A percentile compares a stretch with the other conserved stretches of the same genome.
Conservation (phyloP, 176 grass and related monocot genomes). For the Otatea glauca region DNA sequence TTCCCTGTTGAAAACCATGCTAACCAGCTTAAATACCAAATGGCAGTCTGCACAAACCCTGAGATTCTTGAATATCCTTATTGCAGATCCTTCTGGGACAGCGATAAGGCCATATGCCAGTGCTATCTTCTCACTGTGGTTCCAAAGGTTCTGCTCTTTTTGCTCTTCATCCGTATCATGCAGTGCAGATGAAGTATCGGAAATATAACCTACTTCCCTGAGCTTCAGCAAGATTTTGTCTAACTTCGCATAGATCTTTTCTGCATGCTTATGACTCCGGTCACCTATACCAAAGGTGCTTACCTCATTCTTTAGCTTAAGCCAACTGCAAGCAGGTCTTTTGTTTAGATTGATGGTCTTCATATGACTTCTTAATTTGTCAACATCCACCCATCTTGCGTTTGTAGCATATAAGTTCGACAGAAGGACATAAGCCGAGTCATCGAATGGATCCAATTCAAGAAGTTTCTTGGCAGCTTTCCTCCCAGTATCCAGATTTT, state of each 20-base stretch:
- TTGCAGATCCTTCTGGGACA: constrained; percentile 52
- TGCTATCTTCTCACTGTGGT: constrained; percentile 83
- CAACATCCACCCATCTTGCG: constrained; percentile 77
- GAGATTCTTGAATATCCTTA: constrained; percentile 91
- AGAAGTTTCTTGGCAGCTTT: constrained; percentile 72
- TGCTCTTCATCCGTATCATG: constrained; percentile 94
- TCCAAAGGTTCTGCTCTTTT: constrained; percentile 87
- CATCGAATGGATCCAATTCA: constrained; percentile 80
- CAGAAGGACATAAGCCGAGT: constrained; percentile 91
- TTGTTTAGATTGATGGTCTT: constrained; percentile 90
- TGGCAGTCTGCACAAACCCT: constrained; percentile 87
- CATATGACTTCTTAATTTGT: constrained; percentile 79
- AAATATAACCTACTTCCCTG: constrained; percentile 62
- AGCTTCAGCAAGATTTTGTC: constrained; percentile 70
- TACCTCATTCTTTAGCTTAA: constrained; percentile 83
- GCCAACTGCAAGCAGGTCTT: constrained; percentile 85
- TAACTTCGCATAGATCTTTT: constrained; percentile 68
- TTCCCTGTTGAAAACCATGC: constrained; percentile 54
- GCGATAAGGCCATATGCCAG: constrained; percentile 69
- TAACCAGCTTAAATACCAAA: constrained; percentile 87
- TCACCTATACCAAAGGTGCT: constrained; percentile 79
- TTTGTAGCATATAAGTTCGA: constrained; percentile 81
- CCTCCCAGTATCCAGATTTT: constrained; percentile 75
- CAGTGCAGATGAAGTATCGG: constrained; percentile 72
- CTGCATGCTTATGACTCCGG: constrained; percentile 52